Base-by-base conservation (phyloP, 352 stramenopile species). In the Elongisporangium senticosum region DNA sequence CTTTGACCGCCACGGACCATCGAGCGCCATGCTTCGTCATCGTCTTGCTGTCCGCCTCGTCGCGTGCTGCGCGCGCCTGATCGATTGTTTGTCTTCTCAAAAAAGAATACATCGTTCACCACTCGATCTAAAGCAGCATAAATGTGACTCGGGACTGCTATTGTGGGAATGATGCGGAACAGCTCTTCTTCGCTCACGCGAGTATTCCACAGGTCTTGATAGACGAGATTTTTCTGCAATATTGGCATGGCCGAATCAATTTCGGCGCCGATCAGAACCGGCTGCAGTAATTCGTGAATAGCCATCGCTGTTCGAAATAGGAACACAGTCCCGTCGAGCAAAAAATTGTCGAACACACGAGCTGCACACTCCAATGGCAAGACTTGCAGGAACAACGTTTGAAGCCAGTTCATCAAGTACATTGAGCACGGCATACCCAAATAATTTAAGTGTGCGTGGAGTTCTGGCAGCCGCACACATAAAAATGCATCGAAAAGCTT, bases 361-460 rank as follows among this genome's bases (percentile, higher is more conserved):
- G 74, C 73, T 11, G 87, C 87, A 17, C 88, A 63, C 56, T 93
- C 81, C 2, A 96, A 68, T 6, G 87, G 87, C 8, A 95, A 56
- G 15, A 94, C 79, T 62, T 95, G 86, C 5, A 93, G 50, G 33
- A 93, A 96, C 7, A 96, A 64, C 21, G 87, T 96, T 65, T 95
- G 87, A 17, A 95, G 62, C 87, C 87, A 95, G 58, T 94, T 93
- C 80, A 95, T 93, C 11, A 95, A 58, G 53, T 93, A 96, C 80
- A 96, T 90, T 13, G 81, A 84, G 26, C 75, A 75, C 1, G 79
- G 78, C 7, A 92, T 60, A 20, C 84, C 84, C 33, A 94, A 79
- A 2, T 65, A 47, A 3, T 53, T 51, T 37, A 95, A 62, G 59
- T 95, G 83, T 7, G 63, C 61, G 49, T 83, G 67, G 19, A 93